phyloP scores from a whole-genome alignment of 2,329 filamentous ascomycete genomes.

The Cladosporium sp. region DNA sequence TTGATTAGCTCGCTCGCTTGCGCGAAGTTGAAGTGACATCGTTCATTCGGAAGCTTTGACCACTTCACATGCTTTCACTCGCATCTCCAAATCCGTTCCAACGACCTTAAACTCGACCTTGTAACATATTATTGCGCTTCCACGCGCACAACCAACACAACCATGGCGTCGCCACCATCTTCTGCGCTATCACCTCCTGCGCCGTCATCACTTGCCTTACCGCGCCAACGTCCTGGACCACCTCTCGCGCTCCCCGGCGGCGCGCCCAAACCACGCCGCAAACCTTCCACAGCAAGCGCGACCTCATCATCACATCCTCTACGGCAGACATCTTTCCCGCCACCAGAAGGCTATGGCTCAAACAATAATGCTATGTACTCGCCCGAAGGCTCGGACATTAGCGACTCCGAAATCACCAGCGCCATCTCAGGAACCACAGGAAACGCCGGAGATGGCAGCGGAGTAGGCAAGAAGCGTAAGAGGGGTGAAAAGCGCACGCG shows the following conservation, averaged over 20 bases:
- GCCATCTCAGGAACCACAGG: constrained; percentile 31
- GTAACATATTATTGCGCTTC: background rate
- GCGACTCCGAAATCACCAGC: constrained; percentile 34
- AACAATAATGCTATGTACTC: constrained; percentile 20
- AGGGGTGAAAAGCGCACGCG: constrained; percentile 23
- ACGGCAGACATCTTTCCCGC: constrained; percentile 76
- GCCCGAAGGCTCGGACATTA: constrained; percentile 25
- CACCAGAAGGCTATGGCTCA: constrained; percentile 36
- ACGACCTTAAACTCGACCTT: background rate
- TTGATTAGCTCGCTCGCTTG: background rate
- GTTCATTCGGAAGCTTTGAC: background rate
- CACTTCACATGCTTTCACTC: background rate
- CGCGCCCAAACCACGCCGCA: constrained; percentile 60
- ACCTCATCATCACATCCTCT: constrained; percentile 62
- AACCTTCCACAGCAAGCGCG: constrained; percentile 59
- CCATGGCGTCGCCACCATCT: constrained; percentile 11
- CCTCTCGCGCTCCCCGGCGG: constrained; percentile 50
- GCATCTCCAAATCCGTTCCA: background rate
- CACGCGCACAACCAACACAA: background rate
- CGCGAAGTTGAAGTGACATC: background rate
- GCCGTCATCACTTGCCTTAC: constrained; percentile 25
- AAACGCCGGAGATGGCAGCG: constrained; percentile 31
- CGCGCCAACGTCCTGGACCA: constrained; percentile 59
- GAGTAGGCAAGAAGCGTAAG: constrained; percentile 23
- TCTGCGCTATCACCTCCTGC: constrained; percentile 8